A percentile compares a stretch with the other conserved stretches of the same genome.
Conservation (phyloP, 495 filamentous ascomycete genomes). For the Aspergillus heteromorphus region DNA sequence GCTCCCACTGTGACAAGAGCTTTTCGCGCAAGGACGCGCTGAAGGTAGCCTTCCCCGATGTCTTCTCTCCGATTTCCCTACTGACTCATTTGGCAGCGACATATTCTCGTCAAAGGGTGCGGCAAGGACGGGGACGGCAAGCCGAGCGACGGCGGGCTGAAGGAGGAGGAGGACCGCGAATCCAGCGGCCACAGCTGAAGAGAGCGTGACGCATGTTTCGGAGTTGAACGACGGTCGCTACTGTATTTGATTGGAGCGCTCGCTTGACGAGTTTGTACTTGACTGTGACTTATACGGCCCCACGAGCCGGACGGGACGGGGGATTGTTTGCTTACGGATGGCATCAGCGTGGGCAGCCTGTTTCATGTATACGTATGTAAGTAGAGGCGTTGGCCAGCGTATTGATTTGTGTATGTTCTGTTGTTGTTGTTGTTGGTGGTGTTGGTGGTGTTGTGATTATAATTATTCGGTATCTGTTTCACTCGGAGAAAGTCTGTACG, state of each 20-base stretch:
- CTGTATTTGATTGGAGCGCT: not conserved
- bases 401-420: not conserved
- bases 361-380: not conserved
- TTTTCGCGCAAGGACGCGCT: slow-evolving; percentile 96
- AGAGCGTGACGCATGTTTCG: not conserved
- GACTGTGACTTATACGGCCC: not conserved
- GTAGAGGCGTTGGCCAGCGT: not conserved
- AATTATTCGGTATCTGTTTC: too few species aligned
- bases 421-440: not conserved
- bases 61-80: slow-evolving; percentile 2
- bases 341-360: not conserved
- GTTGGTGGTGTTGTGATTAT: not conserved
- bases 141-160: not conserved
- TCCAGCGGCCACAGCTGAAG: slow-evolving; percentile 3
- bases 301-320: not conserved
- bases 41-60: slow-evolving; percentile 65
- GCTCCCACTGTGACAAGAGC: slow-evolving; percentile 87
- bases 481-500: too few species aligned
- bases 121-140: slow-evolving; percentile 46
- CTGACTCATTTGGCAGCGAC: slow-evolving; percentile 60
- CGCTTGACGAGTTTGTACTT: not conserved
- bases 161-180: slow-evolving; percentile 18
- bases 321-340: not conserved
- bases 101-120: slow-evolving; percentile 91
- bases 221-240: not conserved